phyloP scores from a whole-genome alignment of 306 rosid genomes.

The apple (Malus domestica) region DNA sequence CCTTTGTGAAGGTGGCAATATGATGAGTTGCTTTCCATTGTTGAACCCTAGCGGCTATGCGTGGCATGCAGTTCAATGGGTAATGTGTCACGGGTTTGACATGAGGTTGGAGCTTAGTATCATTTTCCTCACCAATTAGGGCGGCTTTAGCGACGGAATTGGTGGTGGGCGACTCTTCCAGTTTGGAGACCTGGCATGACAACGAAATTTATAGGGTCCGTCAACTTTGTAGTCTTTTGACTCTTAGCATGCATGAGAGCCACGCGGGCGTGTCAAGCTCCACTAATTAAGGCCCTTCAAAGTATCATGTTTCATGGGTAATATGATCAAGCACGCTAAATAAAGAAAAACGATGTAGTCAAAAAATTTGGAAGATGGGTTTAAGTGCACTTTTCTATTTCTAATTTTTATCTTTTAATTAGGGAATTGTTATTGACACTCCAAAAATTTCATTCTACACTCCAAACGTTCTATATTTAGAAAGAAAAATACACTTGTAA shows the following conservation, averaged over 20 bases:
- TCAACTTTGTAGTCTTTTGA: not conserved
- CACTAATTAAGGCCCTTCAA: conserved; percentile 7
- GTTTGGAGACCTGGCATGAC: not conserved
- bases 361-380: not conserved
- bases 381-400: not conserved
- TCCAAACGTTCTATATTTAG: fast-evolving
- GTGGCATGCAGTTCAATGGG: not conserved
- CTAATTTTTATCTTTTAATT: not conserved
- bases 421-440: no score
- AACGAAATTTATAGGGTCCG: not conserved
- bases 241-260: not conserved
- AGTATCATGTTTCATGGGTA: not conserved
- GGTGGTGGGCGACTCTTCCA: not conserved
- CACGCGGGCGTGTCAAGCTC: not conserved
- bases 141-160: not conserved
- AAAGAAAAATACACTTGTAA: no score
- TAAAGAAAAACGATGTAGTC: not conserved
- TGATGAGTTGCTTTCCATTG: not conserved
- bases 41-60: not conserved
- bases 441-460: no score
- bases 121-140: not conserved
- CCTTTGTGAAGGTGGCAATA: not conserved
- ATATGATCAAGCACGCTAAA: not conserved
- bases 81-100: not conserved
- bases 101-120: not conserved